phyloP scores from a whole-genome alignment of 495 filamentous ascomycete species.

The Letharia lupina region DNA sequence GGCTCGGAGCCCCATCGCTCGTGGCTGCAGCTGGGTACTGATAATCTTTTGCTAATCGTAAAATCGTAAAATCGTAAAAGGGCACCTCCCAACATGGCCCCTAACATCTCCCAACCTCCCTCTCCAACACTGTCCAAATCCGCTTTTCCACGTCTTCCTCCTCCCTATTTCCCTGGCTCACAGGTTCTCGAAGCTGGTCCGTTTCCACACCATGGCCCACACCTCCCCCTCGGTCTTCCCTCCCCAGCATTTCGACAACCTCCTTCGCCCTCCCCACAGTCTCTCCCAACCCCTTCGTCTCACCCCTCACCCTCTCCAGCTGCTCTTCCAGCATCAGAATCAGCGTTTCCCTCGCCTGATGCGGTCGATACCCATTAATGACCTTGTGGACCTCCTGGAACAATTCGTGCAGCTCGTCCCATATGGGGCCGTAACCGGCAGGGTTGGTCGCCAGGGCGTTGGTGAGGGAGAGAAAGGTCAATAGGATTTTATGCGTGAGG shows the following conservation, averaged over 20 bases:
- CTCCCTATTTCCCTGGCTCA: slow-evolving; percentile 10
- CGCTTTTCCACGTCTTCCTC: slow-evolving; percentile 24
- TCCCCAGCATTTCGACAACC: slow-evolving; percentile 57
- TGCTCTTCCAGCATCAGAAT: slow-evolving; percentile 90
- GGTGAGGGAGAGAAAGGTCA: slow-evolving; percentile 77
- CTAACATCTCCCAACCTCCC: slow-evolving; percentile 10
- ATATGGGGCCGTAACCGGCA: slow-evolving; percentile 51
- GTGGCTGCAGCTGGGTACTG: no score
- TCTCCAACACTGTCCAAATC: slow-evolving; percentile 26
- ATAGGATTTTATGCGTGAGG: slow-evolving; percentile 68
- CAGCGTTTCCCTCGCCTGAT: slow-evolving; percentile 86
- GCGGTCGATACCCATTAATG: slow-evolving; percentile 89
- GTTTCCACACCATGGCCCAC: slow-evolving; percentile 27
- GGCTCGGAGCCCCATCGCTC: no score
- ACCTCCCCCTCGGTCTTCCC: slow-evolving; percentile 31
- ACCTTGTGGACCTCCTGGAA: slow-evolving; percentile 85
- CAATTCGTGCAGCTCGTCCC: slow-evolving; percentile 65
- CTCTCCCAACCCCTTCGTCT: slow-evolving; percentile 47
- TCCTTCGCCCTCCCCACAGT: slow-evolving; percentile 62
- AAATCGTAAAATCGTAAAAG: neutral
- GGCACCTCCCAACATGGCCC: neutral
- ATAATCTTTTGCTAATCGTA: neutral
- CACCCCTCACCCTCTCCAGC: slow-evolving; percentile 60
- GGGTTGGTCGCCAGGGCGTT: slow-evolving; percentile 60
- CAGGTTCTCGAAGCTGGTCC: slow-evolving; percentile 8